Evolutionary conservation across 2,329 filamentous ascomycete genomes (phyloP).

Genomic region (Allantophomopsis cytisporea): DNA sequence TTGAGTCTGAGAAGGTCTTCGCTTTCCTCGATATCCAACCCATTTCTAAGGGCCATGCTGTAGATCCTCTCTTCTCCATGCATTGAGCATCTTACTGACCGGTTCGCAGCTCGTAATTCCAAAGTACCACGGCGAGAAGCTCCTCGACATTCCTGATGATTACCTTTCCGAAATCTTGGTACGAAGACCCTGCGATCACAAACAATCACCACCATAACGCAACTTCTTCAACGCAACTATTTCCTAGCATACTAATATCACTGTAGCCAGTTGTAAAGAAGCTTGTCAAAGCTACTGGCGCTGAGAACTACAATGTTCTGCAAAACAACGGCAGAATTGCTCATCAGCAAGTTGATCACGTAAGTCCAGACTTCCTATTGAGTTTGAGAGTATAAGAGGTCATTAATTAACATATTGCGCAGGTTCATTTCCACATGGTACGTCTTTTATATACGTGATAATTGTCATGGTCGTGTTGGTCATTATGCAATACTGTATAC

Average conservation of each 20-base stretch:
- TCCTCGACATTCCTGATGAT: conserved; percentile 87
- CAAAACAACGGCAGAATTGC: conserved; percentile 92
- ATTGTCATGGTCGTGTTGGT: neutral
- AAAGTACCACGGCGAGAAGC: conserved; percentile 85
- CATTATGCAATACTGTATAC: conserved; percentile 1
- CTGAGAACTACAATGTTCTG: conserved; percentile 78
- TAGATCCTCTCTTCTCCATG: conserved; percentile 29
- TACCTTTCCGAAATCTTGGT: conserved; percentile 71
- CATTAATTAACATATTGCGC: conserved; percentile 4
- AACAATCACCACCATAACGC: neutral
- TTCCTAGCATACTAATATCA: neutral
- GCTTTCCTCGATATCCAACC: conserved; percentile 96
- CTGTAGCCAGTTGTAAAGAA: conserved; percentile 68
- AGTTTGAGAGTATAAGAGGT: neutral
- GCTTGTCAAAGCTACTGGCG: conserved; percentile 63
- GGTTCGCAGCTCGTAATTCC: conserved; percentile 68
- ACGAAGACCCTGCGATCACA: conserved; percentile 16
- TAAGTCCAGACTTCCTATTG: conserved; percentile 27
- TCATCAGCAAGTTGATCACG: conserved; percentile 88
- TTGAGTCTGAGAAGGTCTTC: conserved; percentile 83
- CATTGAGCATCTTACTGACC: conserved; percentile 1
- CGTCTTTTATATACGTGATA: conserved; percentile 7
- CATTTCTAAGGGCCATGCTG: conserved; percentile 76
- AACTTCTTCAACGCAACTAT: neutral
- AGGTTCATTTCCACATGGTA: conserved; percentile 94